phyloP scores from a whole-genome alignment of 225 moss, liverwort and hornwort genomes.

The Straminergon stramineum region DNA sequence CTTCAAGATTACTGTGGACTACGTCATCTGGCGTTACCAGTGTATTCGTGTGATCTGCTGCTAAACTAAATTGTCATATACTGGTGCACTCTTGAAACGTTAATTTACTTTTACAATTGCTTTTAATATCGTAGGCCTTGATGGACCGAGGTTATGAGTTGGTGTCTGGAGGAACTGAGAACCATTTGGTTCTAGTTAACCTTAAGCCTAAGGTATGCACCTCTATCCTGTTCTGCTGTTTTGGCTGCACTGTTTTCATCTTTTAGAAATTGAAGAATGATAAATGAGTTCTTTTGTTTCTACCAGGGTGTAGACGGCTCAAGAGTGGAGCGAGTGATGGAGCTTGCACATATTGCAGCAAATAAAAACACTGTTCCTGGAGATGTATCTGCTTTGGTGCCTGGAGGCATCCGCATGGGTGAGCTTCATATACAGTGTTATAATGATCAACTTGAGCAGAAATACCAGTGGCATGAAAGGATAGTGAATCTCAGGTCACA shows the following conservation, averaged over 20 bases:
- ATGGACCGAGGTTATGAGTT: conserved; percentile 62
- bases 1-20: background rate
- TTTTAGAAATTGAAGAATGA: background rate
- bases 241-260: background rate
- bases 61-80: background rate
- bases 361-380: conserved; percentile 98
- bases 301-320: conserved; percentile 92
- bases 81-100: background rate
- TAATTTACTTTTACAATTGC: background rate
- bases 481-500: background rate
- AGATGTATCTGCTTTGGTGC: conserved; percentile 90
- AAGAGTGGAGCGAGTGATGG: conserved; percentile 94
- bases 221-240: background rate
- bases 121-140: conserved; percentile 37
- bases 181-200: conserved; percentile 87
- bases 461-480: background rate
- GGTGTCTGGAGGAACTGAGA: conserved; percentile 88
- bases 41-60: background rate
- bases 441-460: background rate
- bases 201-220: conserved; percentile 64
- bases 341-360: conserved; percentile 92
- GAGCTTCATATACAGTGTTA: background rate
- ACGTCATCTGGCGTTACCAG: background rate
- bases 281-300: background rate
- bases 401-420: conserved; percentile 93